Conservation (phyloP, 2,329 filamentous ascomycete genomes). For the Sporothrix dimorphospora region DNA sequence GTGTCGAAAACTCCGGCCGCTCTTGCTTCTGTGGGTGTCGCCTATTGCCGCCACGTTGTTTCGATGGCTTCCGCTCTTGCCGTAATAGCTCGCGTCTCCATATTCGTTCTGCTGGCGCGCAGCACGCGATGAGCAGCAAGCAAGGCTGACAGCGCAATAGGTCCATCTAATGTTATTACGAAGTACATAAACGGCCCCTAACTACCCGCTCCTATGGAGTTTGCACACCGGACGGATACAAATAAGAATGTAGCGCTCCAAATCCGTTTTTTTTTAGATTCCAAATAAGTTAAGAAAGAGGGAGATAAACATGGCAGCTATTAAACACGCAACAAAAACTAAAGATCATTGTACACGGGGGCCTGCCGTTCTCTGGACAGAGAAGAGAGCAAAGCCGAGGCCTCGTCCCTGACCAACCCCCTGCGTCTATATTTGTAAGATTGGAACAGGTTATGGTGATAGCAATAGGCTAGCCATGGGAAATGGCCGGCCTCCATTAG, state of each 20-base stretch:
- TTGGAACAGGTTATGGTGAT: conserved; percentile 6
- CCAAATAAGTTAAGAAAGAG: conserved; percentile 17
- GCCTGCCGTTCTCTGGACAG: conserved; percentile 16
- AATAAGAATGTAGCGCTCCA: background rate
- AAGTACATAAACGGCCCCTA: background rate
- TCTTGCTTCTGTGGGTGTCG: background rate
- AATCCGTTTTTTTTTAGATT: conserved; percentile 24
- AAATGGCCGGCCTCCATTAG: conserved; percentile 25
- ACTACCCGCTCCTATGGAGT: background rate
- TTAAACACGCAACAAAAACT: conserved; percentile 28
- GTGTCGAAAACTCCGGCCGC: background rate
- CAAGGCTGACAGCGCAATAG: background rate
- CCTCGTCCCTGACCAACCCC: background rate
- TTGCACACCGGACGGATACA: background rate
- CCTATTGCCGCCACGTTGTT: background rate
- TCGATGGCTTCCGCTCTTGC: background rate
- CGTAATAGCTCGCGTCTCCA: conserved; percentile 6
- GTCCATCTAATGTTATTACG: background rate
- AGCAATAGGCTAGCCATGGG: conserved; percentile 15
- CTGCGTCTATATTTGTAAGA: conserved; percentile 28
- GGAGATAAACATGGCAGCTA: conserved; percentile 29
- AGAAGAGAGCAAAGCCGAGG: background rate
- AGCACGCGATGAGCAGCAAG: background rate
- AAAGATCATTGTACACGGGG: conserved; percentile 30
- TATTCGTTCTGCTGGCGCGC: background rate